Evolutionary conservation across 2,329 filamentous ascomycete genomes (phyloP).

Genomic region (Ceratocystis lukuohia): DNA sequence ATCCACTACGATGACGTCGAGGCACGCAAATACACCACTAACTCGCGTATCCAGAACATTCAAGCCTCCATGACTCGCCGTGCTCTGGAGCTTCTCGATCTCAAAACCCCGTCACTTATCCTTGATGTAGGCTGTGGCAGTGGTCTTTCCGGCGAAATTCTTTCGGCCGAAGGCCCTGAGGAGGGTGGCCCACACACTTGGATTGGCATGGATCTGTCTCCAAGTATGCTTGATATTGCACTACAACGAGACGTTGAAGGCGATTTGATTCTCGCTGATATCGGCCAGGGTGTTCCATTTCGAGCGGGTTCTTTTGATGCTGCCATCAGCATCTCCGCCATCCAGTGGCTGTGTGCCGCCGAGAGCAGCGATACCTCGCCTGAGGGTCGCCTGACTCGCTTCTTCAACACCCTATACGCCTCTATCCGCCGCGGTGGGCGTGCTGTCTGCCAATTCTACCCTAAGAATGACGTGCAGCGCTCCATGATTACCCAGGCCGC

Average conservation of each 20-base stretch:
- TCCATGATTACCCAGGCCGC: constrained; percentile 86
- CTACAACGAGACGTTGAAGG: constrained; percentile 85
- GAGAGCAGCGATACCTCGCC: constrained; percentile 76
- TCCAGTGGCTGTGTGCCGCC: constrained; percentile 98
- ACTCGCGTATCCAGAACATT: constrained; percentile 87
- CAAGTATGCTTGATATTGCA: constrained; percentile 93
- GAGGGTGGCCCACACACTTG: constrained; percentile 81
- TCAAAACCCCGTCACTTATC: constrained; percentile 67
- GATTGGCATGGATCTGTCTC: constrained; percentile 93
- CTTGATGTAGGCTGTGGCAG: constrained; percentile 96
- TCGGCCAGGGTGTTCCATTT: constrained; percentile 91
- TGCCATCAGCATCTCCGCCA: constrained; percentile 83
- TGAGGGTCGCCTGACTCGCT: constrained; percentile 62
- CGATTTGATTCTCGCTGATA: constrained; percentile 86
- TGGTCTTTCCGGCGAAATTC: constrained; percentile 85
- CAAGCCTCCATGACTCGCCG: constrained; percentile 90
- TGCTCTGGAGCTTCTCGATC: constrained; percentile 79
- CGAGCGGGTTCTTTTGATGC: constrained; percentile 86
- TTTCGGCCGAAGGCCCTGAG: constrained; percentile 54
- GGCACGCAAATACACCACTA: constrained; percentile 94
- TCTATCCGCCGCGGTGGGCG: constrained; percentile 69
- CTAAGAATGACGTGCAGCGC: constrained; percentile 84
- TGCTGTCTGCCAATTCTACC: constrained; percentile 95
- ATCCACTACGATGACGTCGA: constrained; percentile 95
- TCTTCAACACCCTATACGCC: constrained; percentile 88